These are phyloP conservation scores for Elaeagnus macrophylla DNA, from an alignment of 306 rosid species.

Conservation along the genomic window DNA sequence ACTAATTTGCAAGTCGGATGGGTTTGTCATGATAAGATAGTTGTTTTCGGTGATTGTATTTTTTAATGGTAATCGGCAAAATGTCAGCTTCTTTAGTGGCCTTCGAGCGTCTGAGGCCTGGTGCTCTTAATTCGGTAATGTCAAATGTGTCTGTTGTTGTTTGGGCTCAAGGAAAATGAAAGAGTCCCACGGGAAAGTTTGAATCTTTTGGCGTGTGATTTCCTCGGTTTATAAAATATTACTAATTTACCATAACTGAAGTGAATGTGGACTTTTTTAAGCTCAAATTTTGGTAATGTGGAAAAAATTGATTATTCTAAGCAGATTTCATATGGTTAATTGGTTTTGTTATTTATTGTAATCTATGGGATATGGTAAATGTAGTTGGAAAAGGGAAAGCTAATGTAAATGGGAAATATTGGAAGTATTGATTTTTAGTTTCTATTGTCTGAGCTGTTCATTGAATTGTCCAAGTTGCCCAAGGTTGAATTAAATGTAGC, in stretches of 20 bases:
- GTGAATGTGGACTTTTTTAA: background rate
- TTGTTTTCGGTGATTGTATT: constrained; percentile 14
- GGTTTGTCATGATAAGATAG: constrained; percentile 14
- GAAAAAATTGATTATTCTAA: background rate
- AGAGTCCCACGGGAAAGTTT: constrained; percentile 4
- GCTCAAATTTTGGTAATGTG: too few relatives aligned
- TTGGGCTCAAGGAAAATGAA: constrained; percentile 24
- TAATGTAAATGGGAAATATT: background rate
- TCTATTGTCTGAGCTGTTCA: background rate
- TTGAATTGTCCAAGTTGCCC: background rate
- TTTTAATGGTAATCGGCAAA: constrained; percentile 38
- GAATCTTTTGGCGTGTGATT: background rate
- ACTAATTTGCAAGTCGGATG: constrained; percentile 2
- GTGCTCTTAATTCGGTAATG: constrained; percentile 65
- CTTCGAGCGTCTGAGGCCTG: constrained; percentile 80
- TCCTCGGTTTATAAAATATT: too few relatives aligned
- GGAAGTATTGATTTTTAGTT: background rate
- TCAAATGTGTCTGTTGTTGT: constrained; percentile 1
- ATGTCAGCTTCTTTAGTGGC: constrained; percentile 88
- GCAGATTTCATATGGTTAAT: background rate
- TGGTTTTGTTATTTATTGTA: background rate
- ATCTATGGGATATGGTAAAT: constrained; percentile 1
- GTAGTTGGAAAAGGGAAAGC: background rate
- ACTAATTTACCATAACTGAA: too few relatives aligned
- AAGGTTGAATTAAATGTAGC: background rate